Evolutionary conservation across 1,284 basidiomycete species (phyloP), one percentile per base, ranked within the genome.

Genomic region (Trichosporon coremiiforme): DNA sequence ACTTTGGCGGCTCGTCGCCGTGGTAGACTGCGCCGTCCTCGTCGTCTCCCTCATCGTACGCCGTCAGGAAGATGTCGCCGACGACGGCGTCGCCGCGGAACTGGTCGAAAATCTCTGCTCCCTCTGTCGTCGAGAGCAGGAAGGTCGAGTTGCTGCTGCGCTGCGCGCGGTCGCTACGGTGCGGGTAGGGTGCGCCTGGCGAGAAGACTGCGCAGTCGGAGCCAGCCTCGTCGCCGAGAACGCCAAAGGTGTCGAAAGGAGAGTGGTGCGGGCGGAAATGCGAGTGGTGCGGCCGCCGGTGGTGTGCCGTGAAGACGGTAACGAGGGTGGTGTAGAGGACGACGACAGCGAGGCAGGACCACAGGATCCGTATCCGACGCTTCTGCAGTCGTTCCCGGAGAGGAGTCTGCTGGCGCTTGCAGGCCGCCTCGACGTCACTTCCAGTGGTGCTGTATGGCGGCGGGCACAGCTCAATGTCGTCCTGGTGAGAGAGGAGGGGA

Each of bases 101-200:
- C 57, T 62, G 29, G 53, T 70, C 36, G 60, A 70, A 74, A 4
- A 74, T 41, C 53, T 72, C 69, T n/a, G 47, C 36, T 0, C 57
- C 25, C 13, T 60, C 50, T 2, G 38, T 29, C 20, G 69, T 66
- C 5, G 73, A 45, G 7, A 74, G 15, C n/a, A 70, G 53, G 45
- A 74, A 72, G 13, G 71, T 74, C 36, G 67, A 33, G 53, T 74
- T 74, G 29, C 6, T 41, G 60, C 73, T 57, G 64, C 64, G 50
- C 57, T 35, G 31, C 31, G 31, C 17, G 10, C 31, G 29, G 31
- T 33, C 17, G 31, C 17, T 33, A 1, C 17, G 17, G 17, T n/a
- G 41, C 41, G 41, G 41, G 12, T 45, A 45, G 31, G 57, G 57
- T 15, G 31, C n/a, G 15, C 57, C 57, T 17, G 29, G 57, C 6